Percentiles rank a stretch among this genome's conserved stretches.
Conservation (phyloP, 805 yeast species). For the Babjeviella inositovora region DNA sequence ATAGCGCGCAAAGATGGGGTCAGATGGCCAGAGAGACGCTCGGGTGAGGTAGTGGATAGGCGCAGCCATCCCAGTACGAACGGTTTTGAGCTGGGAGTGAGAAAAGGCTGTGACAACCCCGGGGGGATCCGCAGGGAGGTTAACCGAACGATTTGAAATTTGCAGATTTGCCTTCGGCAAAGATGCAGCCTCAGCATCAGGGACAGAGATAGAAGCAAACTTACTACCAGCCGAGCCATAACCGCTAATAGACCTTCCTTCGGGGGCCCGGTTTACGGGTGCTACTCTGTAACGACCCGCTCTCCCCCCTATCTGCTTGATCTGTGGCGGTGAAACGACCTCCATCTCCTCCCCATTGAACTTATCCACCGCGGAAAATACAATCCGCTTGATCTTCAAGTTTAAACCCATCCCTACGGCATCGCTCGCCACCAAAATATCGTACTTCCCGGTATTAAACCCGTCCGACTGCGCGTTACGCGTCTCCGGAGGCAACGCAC, state of each 20-base stretch:
- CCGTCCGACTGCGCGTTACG: conserved; percentile 68
- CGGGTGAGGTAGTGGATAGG: conserved; percentile 33
- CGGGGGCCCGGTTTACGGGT: too few species aligned
- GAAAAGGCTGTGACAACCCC: conserved; percentile 39
- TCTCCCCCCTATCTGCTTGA: conserved; percentile 90
- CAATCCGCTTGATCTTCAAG: conserved; percentile 63
- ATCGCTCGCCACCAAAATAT: conserved; percentile 86
- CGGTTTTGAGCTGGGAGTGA: conserved; percentile 20
- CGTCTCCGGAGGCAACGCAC: conserved; percentile 92
- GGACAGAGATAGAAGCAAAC: too few species aligned
- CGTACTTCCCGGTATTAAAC: conserved; percentile 69
- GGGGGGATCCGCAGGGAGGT: too few species aligned
- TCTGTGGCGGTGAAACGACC: conserved; percentile 41
- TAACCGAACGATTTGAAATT: too few species aligned
- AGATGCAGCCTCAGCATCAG: too few species aligned
- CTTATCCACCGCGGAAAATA: conserved; percentile 55
- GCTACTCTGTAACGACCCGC: conserved; percentile 67
- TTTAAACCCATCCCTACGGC: conserved; percentile 98
- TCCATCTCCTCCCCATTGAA: conserved; percentile 45
- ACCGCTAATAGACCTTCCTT: too few species aligned
- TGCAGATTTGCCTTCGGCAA: too few species aligned
- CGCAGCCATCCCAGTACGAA: conserved; percentile 28
- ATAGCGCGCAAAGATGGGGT: conserved; percentile 48
- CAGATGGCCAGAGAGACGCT: conserved; percentile 76
- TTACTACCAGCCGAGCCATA: too few species aligned